Percentiles rank a stretch among this genome's conserved stretches.
Conservation (phyloP, 805 yeast species). For the Ogataea chonburiensis region DNA sequence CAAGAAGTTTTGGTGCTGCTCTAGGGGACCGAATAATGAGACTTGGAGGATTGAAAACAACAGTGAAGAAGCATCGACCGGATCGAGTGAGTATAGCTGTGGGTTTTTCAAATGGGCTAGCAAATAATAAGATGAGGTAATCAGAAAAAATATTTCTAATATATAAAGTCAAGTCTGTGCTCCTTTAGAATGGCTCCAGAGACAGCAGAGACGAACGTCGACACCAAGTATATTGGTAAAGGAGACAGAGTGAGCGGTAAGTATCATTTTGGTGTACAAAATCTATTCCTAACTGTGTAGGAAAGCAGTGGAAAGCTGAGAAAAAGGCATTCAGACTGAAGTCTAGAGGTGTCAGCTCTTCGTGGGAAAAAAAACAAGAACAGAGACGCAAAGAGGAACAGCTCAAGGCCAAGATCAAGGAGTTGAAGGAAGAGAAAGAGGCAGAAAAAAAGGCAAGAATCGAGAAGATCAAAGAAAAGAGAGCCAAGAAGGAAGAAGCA, state of each 20-base stretch:
- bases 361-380: conserved; percentile 68
- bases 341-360: conserved; percentile 54
- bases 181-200: not conserved
- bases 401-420: conserved; percentile 65
- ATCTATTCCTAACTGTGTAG: conserved; percentile 31
- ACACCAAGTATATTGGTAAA: conserved; percentile 23
- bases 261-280: conserved; percentile 8
- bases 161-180: not conserved
- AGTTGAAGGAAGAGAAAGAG: conserved; percentile 76
- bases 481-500: conserved; percentile 79
- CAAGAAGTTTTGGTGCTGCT: conserved; percentile 54
- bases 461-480: conserved; percentile 64
- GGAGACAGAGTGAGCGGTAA: conserved; percentile 34
- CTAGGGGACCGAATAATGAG: conserved; percentile 30
- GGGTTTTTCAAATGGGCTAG: conserved; percentile 55
- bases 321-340: conserved; percentile 68
- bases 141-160: conserved; percentile 4
- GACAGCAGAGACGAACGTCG: conserved; percentile 5
- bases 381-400: conserved; percentile 65
- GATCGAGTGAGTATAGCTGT: conserved; percentile 40
- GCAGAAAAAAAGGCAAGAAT: conserved; percentile 52
- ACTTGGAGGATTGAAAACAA: conserved; percentile 21
- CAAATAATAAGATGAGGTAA: conserved; percentile 11
- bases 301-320: conserved; percentile 70
- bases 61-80: conserved; percentile 5